Evolutionary conservation across 2,329 filamentous ascomycete genomes (phyloP), one percentile per base, ranked within the genome.

Genomic region (Phoma sp.): DNA sequence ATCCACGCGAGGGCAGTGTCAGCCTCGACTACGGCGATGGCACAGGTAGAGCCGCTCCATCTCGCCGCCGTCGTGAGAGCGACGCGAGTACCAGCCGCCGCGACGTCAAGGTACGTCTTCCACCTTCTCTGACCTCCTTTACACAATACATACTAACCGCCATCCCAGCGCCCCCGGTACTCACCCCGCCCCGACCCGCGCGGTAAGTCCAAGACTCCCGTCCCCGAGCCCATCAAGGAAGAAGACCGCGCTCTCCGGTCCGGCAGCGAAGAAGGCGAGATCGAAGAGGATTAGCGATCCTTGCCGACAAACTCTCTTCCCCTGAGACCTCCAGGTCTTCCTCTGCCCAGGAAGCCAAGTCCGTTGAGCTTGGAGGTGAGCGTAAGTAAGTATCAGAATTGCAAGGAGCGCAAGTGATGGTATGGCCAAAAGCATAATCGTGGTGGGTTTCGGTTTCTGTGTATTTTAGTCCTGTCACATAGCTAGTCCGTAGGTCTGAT

Each of bases 191-290:
- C 81, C 71, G 85, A 88, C 43, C 40, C 40, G 33, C 45, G 33
- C 24, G 70, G 81, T 70, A 84, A 82, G 72, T 83, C 82, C 74
- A 87, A 81, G 75, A 84, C 84, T 44, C 83, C 84, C 37, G 59
- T 73, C 48, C 69, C 71, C 35, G 68, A 70, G 45, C 61, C 68
- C 22, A 51, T 65, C 43, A 79, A 82, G 52, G 78, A 85, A 56
- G 87, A 90, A 62, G 86, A 90, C 59, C 81, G 86, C 46, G 80
- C 82, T 51, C 81, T 92, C 51, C 88, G 90, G 69, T 94, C 90
- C 55, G 95, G 95, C 48, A 97, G 93, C 71, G 95, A 99, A 78
- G 95, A 99, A 77, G 95, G 95, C 47, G 95, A 99, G 80, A 98
- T 99, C 67, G 95, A 96, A 77, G 93, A 98, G 81, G 76, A 80